Percentiles rank a stretch among this genome's conserved stretches.
phyloP scores from a whole-genome alignment of 805 yeast species.

The Saccharomycopsis schoenii region DNA sequence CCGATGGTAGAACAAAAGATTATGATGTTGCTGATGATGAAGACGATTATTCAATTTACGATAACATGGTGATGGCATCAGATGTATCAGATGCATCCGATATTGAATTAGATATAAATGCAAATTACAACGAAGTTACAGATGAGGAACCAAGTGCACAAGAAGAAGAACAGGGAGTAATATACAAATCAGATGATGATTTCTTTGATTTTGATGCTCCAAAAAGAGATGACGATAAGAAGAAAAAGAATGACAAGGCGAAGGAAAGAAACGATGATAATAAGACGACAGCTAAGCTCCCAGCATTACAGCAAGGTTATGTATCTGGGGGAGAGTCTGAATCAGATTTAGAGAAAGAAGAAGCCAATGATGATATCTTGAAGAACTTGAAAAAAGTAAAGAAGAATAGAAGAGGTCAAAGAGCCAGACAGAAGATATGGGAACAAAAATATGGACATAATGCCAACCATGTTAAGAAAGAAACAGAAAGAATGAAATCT shows the following conservation, averaged over 20 bases:
- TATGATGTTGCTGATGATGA: conserved; percentile 19
- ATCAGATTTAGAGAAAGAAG: conserved; percentile 38
- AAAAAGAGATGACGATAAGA: conserved; percentile 20
- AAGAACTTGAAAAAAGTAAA: conserved; percentile 42
- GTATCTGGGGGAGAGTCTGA: conserved; percentile 71
- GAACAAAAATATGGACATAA: conserved; percentile 74
- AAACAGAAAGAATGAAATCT: conserved; percentile 41
- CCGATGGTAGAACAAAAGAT: conserved; percentile 15
- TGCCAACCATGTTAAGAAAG: conserved; percentile 77
- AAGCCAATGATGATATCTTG: conserved; percentile 37
- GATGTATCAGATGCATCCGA: conserved; percentile 32
- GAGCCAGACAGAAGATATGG: conserved; percentile 96
- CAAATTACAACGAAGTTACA: conserved; percentile 50
- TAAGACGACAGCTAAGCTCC: conserved; percentile 35
- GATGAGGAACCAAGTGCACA: conserved; percentile 50
- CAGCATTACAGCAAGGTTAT: conserved; percentile 71
- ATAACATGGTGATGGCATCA: conserved; percentile 33
- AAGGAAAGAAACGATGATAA: conserved; percentile 22
- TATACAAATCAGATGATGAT: conserved; percentile 27
- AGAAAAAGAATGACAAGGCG: conserved; percentile 21
- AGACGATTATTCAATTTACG: conserved; percentile 25
- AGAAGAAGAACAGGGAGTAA: conserved; percentile 24
- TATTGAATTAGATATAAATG: conserved; percentile 22
- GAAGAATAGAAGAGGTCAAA: conserved; percentile 91
- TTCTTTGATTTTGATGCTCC: conserved; percentile 27